These are phyloP conservation scores for Rossbeevera mucosa DNA, from an alignment of 768 basidiomycete species.

Conservation along the genomic window DNA sequence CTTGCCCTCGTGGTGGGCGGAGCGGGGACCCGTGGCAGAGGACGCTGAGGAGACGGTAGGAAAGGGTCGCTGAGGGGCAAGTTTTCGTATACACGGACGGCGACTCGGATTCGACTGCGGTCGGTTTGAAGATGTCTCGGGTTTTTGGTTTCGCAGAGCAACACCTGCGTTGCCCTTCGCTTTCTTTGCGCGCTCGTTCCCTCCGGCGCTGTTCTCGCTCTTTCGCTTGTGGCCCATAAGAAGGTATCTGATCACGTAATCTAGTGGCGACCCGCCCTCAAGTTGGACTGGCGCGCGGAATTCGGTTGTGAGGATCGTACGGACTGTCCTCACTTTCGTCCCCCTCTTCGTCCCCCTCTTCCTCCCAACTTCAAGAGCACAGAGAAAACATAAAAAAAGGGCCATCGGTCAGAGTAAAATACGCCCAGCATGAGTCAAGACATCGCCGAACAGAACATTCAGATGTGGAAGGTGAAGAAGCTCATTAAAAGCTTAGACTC, in stretches of 20 bases:
- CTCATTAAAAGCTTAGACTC: constrained; percentile 97
- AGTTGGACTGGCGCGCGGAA: constrained; percentile 12
- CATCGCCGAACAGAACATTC: constrained; percentile 89
- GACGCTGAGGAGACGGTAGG: constrained; percentile 72
- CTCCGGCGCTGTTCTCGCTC: constrained; percentile 6
- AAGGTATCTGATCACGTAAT: constrained; percentile 10
- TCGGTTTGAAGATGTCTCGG: constrained; percentile 1
- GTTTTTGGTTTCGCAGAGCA: neutral
- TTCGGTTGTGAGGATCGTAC: constrained; percentile 12
- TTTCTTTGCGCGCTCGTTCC: constrained; percentile 10
- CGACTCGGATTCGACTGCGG: constrained; percentile 8
- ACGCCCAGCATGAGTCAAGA: constrained; percentile 72
- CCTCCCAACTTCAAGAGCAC: constrained; percentile 18
- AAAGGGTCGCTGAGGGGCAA: constrained; percentile 70
- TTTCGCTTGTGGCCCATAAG: constrained; percentile 24
- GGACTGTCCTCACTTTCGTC: neutral
- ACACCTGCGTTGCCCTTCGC: constrained; percentile 10
- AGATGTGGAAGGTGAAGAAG: constrained; percentile 99
- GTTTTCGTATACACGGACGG: constrained; percentile 50
- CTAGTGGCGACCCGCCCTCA: constrained; percentile 17
- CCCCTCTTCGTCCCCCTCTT: constrained; percentile 18
- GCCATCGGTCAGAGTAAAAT: constrained; percentile 8
- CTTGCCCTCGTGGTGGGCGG: constrained; percentile 74
- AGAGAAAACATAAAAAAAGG: constrained; percentile 14
- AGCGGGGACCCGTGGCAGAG: constrained; percentile 76